These are phyloP conservation scores for Ophiostoma ulmi DNA, from an alignment of 2,329 filamentous ascomycete genomes.

Conservation along the genomic window DNA sequence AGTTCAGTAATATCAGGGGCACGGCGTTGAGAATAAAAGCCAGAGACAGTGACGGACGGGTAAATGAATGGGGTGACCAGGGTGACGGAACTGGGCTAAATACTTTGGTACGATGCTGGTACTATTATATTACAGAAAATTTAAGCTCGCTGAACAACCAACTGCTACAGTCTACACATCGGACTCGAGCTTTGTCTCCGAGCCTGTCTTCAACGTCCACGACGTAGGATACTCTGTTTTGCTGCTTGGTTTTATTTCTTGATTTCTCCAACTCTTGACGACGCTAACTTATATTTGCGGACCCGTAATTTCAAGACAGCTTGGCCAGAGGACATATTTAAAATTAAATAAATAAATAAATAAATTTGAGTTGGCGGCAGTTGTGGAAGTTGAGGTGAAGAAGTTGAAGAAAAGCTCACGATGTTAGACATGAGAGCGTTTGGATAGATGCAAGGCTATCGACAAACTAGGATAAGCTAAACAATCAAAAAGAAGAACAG, in stretches of 20 bases:
- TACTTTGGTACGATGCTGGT: background rate
- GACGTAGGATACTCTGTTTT: background rate
- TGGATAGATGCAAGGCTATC: background rate
- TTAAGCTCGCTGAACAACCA: background rate
- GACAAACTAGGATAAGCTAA: background rate
- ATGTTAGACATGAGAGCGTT: background rate
- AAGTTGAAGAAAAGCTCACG: background rate
- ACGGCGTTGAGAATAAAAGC: background rate
- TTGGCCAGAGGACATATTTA: background rate
- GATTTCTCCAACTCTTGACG: background rate
- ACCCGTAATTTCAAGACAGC: background rate
- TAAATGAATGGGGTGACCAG: constrained; percentile 5
- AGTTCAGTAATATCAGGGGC: background rate
- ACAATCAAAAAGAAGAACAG: background rate
- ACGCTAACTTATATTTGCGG: background rate
- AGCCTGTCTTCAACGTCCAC: background rate
- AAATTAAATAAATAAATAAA: background rate
- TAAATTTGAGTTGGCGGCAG: background rate
- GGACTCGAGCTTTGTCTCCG: background rate
- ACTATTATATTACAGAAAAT: background rate
- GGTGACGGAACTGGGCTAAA: background rate
- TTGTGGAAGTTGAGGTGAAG: background rate
- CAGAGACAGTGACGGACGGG: background rate
- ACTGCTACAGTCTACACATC: background rate
- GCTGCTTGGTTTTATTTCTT: background rate